These are phyloP conservation scores for Rhynchosporium secalis DNA, from an alignment of 2,329 filamentous ascomycete species.

Conservation along the genomic window DNA sequence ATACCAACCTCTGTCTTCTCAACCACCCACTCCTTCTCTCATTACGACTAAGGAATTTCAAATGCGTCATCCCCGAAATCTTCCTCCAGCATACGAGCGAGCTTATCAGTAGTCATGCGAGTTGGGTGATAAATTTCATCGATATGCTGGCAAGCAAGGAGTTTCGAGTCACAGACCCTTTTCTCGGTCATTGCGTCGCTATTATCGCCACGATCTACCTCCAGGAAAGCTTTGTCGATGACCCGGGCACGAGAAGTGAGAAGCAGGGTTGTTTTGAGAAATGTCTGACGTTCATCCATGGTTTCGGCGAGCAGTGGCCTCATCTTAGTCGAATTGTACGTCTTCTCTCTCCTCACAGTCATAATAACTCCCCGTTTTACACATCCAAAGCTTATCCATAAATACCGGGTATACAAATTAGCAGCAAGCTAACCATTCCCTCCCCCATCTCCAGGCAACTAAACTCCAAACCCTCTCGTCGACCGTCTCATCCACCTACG, in stretches of 20 bases:
- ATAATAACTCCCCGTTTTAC: neutral
- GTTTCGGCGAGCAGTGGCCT: constrained; percentile 47
- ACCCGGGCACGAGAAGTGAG: constrained; percentile 40
- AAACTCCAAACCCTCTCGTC: constrained; percentile 46
- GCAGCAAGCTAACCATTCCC: neutral
- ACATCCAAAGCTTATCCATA: too few species aligned
- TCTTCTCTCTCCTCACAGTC: too few species aligned
- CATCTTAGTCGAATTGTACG: constrained; percentile 47
- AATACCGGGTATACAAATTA: too few species aligned
- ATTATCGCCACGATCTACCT: constrained; percentile 55
- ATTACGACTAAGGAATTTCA: constrained; percentile 52
- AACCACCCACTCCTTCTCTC: constrained; percentile 56
- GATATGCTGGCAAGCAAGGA: constrained; percentile 47
- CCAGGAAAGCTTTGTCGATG: constrained; percentile 51
- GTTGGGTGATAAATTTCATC: constrained; percentile 55
- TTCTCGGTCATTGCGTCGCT: constrained; percentile 51
- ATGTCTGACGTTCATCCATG: constrained; percentile 46
- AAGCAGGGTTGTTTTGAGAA: constrained; percentile 47
- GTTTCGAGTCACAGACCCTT: constrained; percentile 49
- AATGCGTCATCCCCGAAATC: constrained; percentile 52
- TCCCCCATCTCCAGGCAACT: constrained; percentile 40
- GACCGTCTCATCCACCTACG: constrained; percentile 47
- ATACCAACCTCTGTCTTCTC: constrained; percentile 52
- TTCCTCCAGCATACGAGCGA: constrained; percentile 56
- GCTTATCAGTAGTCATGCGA: constrained; percentile 51